Evolutionary conservation across 140 eudicot genomes (phyloP).

Genomic region (Oenanthe javanica): DNA sequence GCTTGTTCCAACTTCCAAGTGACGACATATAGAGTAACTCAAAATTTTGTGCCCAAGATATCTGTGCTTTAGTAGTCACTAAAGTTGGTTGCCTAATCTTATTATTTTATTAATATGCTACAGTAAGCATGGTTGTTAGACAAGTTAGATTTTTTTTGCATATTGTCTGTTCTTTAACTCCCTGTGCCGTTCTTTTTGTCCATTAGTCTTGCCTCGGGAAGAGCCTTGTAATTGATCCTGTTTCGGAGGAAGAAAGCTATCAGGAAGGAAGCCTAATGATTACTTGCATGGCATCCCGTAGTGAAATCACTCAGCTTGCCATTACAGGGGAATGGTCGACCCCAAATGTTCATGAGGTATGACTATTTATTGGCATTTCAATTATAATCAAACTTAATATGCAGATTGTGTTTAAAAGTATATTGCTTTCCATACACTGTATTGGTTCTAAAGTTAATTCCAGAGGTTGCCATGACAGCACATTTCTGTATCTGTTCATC

Average conservation of each 20-base stretch:
- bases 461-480: background rate
- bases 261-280: conserved; percentile 83
- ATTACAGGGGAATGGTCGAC: conserved; percentile 91
- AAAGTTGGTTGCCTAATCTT: background rate
- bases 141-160: background rate
- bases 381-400: background rate
- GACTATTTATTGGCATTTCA: background rate
- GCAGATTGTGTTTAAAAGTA: background rate
- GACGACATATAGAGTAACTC: background rate
- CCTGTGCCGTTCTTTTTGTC: background rate
- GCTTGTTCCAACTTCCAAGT: background rate
- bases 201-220: conserved; percentile 66
- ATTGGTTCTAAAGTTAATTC: background rate
- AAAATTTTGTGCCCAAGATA: background rate
- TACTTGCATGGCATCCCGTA: conserved; percentile 75
- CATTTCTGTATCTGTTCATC: background rate
- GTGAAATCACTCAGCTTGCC: conserved; percentile 83
- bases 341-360: conserved; percentile 80
- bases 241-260: conserved; percentile 77
- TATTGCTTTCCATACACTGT: background rate
- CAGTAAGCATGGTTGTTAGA: background rate
- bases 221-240: conserved; percentile 80
- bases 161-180: background rate
- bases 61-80: background rate
- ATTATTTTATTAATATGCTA: background rate